Conservation (phyloP, 1,284 basidiomycete genomes). For the Boletellus dicymbophilus region DNA sequence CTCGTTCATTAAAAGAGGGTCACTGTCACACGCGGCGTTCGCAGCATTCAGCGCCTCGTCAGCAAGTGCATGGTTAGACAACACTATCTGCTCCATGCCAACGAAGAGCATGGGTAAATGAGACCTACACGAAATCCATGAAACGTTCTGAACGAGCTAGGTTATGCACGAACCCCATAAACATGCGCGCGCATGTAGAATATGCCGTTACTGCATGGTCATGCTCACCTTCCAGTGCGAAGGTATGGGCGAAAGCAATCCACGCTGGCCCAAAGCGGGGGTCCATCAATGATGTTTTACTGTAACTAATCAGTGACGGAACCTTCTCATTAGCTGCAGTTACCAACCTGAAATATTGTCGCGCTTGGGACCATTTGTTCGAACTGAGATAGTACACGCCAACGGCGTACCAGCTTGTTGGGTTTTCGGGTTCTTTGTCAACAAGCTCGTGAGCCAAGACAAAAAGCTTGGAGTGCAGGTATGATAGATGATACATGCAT, state of each 20-base stretch:
- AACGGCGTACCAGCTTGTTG: constrained; percentile 97
- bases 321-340: not conserved
- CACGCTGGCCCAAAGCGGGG: constrained; percentile 95
- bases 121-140: constrained; percentile 52
- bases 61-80: constrained; percentile 83
- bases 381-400: constrained; percentile 95
- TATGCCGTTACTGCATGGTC: constrained; percentile 99
- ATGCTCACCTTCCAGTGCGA: constrained; percentile 96
- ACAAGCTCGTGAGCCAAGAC: constrained; percentile 96
- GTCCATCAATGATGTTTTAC: constrained; percentile 97
- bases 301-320: constrained; percentile 31
- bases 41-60: constrained; percentile 88
- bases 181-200: constrained; percentile 93
- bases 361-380: constrained; percentile 84
- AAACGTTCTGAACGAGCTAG: not conserved
- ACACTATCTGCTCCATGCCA: constrained; percentile 96
- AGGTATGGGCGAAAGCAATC: constrained; percentile 98
- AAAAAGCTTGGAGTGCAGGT: constrained; percentile 91
- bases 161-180: constrained; percentile 72
- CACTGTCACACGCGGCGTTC: constrained; percentile 76
- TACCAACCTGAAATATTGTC: constrained; percentile 87
- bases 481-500: constrained; percentile 94
- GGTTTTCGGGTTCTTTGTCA: constrained; percentile 88
- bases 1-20: constrained; percentile 92
- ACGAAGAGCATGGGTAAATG: constrained; percentile 95